Percentiles rank a stretch among this genome's conserved stretches.
Evolutionary conservation across 2,329 filamentous ascomycete species (phyloP).

Genomic region (Tolypocladium cylindrosporum): DNA sequence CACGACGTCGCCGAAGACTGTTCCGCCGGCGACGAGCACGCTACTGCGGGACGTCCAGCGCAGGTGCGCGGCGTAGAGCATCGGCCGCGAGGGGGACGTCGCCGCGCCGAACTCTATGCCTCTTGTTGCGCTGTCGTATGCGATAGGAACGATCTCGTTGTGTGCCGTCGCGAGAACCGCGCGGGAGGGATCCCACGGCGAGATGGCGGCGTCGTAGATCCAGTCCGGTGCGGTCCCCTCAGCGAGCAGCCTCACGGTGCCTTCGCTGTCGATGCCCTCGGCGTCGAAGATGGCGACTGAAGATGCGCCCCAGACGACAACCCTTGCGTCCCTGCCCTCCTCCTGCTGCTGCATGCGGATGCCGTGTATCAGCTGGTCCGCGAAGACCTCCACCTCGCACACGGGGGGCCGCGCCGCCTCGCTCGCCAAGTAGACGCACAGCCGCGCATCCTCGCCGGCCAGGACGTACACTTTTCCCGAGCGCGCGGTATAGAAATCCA

Average conservation of each 20-base stretch:
- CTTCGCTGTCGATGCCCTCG: constrained; percentile 9
- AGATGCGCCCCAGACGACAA: constrained; percentile 61
- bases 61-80: constrained; percentile 77
- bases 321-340: constrained; percentile 5
- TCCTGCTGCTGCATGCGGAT: constrained; percentile 37
- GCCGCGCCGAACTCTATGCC: constrained; percentile 35
- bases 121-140: constrained; percentile 15
- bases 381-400: constrained; percentile 45
- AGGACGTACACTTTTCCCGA: constrained; percentile 33
- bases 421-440: constrained; percentile 41
- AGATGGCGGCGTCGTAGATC: constrained; percentile 60
- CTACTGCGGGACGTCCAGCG: constrained; percentile 46
- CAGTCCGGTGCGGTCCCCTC: constrained; percentile 56
- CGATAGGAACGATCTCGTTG: constrained; percentile 61
- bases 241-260: constrained; percentile 8
- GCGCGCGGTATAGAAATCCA: constrained; percentile 36
- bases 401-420: constrained; percentile 19
- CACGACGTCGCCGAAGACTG: constrained; percentile 88
- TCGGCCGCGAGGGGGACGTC: constrained; percentile 63
- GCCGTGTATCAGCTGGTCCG: constrained; percentile 64
- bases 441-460: constrained; percentile 48
- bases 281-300: constrained; percentile 35
- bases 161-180: constrained; percentile 73
- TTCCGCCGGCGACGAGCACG: constrained; percentile 76
- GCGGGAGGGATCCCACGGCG: constrained; percentile 27